A percentile compares a stretch with the other conserved stretches of the same genome.
phyloP scores from a whole-genome alignment of 306 rosid species.

The Quercus alba region DNA sequence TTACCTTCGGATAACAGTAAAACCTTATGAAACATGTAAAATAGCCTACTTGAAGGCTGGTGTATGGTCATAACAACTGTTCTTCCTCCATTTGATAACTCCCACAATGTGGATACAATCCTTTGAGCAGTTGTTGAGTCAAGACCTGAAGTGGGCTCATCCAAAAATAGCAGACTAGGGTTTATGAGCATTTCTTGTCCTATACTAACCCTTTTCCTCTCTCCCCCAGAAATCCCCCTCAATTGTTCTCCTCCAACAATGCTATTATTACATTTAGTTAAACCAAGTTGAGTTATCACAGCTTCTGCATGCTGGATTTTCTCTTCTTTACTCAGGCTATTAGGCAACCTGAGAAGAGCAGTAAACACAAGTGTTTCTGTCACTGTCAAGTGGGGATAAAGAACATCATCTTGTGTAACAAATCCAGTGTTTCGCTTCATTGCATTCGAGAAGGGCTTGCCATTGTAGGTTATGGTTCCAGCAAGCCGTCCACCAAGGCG shows the following conservation, averaged over 20 bases:
- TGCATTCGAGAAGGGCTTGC: slow-evolving; percentile 40
- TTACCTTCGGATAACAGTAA: slow-evolving; percentile 59
- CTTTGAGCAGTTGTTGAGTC: slow-evolving; percentile 76
- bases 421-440: slow-evolving; percentile 63
- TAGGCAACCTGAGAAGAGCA: slow-evolving; percentile 65
- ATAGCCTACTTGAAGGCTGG: slow-evolving; percentile 74
- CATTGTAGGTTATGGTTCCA: slow-evolving; percentile 46
- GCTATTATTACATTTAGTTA: slow-evolving; percentile 54
- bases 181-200: slow-evolving; percentile 76
- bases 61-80: slow-evolving; percentile 77
- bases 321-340: slow-evolving; percentile 30
- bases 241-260: slow-evolving; percentile 34
- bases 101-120: slow-evolving; percentile 60
- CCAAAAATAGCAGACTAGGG: slow-evolving; percentile 68
- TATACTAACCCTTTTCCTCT: slow-evolving; percentile 78
- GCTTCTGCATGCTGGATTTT: slow-evolving; percentile 39
- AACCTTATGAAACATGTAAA: slow-evolving; percentile 71
- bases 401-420: slow-evolving; percentile 76
- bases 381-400: slow-evolving; percentile 63
- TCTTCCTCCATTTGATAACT: slow-evolving; percentile 57
- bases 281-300: slow-evolving; percentile 55
- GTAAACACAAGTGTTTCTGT: slow-evolving; percentile 68
- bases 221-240: slow-evolving; percentile 84
- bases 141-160: slow-evolving; percentile 80
- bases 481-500: slow-evolving; percentile 40